Base-by-base conservation (phyloP, 2,329 filamentous ascomycete species). In the Neobulgaria alba region DNA sequence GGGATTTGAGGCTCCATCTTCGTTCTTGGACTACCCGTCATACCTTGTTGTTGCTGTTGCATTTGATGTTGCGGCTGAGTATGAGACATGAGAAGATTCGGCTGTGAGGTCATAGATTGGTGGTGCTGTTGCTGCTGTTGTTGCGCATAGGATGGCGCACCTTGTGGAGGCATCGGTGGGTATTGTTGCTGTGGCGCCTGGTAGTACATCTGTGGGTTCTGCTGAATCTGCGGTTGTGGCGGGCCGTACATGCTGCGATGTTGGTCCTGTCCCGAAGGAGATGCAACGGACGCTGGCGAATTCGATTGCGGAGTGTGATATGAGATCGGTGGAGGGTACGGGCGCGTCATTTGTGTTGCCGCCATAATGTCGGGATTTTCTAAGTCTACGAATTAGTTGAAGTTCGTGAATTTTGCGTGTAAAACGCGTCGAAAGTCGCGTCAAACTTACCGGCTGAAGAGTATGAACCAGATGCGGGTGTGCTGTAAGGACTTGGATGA, bases 281-380 rank as follows among this genome's bases (percentile, higher is more conserved):
- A 95, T 49, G 89, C 85, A 55, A 95, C 89, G 37, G 89, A 94
- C 29, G 87, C 86, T 36, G 90, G 90, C 41, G 90, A 95, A 64
- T 90, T 94, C 42, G 89, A 94, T 67, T 95, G 89, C 41, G 89
- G 88, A 14, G 89, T 93, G 63, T 95, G 86, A 62, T 95, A 95
- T 21, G 72, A 73, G 60, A 95, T 94, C 46, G 87, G 86, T 54
- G 89, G 89, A 61, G 93, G 95, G 34, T 70, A 62, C 36, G 70
- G 63, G 54, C 77, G 72, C 64, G 86, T 83, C 85, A 79, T 73
- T 59, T 70, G 66, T 48, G 67, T 67, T 56, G 75, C 71, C 66
- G 80, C 82, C 73, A 77, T 82, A 69, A 80, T 80, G 51, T 79
- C 75, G 65, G 71, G 70, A 46, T 71, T 75, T 58, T 77, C 75